A percentile compares a stretch with the other conserved stretches of the same genome.
These are phyloP conservation scores for Ganoderma lucidum DNA, from an alignment of 1,284 basidiomycete species.

Conservation along the genomic window DNA sequence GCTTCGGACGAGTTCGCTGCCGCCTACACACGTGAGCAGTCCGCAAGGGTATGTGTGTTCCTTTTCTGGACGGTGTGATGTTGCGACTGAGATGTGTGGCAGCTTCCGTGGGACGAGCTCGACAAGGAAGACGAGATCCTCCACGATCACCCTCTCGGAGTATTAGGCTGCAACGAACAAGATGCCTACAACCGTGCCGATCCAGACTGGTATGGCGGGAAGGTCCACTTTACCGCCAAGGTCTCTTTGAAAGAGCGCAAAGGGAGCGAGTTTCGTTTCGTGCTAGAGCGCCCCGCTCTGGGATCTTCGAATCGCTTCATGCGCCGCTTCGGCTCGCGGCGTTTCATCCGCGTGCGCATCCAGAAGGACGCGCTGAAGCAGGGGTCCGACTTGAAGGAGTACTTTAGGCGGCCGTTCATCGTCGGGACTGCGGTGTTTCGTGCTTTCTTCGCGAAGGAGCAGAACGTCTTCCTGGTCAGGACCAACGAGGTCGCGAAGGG, in stretches of 20 bases:
- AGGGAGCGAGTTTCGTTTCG: slow-evolving; percentile 28
- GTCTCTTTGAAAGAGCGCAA: slow-evolving; percentile 18
- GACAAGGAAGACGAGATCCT: slow-evolving; percentile 45
- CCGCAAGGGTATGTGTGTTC: slow-evolving; percentile 22
- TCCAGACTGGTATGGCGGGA: slow-evolving; percentile 47
- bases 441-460: slow-evolving; percentile 48
- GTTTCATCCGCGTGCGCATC: slow-evolving; percentile 46
- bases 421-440: slow-evolving; percentile 47
- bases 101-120: slow-evolving; percentile 50
- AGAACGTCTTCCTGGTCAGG: slow-evolving; percentile 44
- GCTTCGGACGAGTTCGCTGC: slow-evolving; percentile 12
- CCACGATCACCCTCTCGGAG: slow-evolving; percentile 32
- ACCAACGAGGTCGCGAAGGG: slow-evolving; percentile 42
- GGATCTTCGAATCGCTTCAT: slow-evolving; percentile 47
- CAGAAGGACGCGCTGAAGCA: slow-evolving; percentile 31
- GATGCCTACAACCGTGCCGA: slow-evolving; percentile 16
- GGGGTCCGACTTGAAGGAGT: slow-evolving; percentile 32
- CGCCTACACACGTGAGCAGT: slow-evolving; percentile 23
- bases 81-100: not conserved
- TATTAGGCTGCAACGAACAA: slow-evolving; percentile 40
- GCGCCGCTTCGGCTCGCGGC: slow-evolving; percentile 50
- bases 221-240: slow-evolving; percentile 44
- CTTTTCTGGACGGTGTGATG: not conserved
- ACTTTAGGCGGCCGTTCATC: slow-evolving; percentile 46
- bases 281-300: slow-evolving; percentile 44